Percentiles rank a stretch among this genome's conserved stretches.
Conservation (phyloP, 495 filamentous ascomycete genomes). For the Gamarada debralockiae region DNA sequence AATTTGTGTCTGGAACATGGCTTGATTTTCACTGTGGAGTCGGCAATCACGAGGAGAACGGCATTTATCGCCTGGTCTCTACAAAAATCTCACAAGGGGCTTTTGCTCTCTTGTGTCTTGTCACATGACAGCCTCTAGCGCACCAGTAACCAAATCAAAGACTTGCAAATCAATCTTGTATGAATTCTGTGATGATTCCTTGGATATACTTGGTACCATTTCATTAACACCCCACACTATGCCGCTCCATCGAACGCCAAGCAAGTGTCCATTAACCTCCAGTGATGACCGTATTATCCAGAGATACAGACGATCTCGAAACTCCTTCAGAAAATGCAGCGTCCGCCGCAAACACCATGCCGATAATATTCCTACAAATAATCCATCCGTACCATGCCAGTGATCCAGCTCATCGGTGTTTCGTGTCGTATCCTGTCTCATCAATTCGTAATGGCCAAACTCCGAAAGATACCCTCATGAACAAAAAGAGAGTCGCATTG, state of each 20-base stretch:
- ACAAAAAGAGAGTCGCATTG: slow-evolving; percentile 12
- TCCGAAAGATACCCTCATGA: slow-evolving; percentile 7
- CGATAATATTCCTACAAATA: background rate
- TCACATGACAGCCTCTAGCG: slow-evolving; percentile 49
- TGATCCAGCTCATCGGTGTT: background rate
- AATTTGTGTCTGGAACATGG: slow-evolving; percentile 16
- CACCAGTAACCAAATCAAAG: slow-evolving; percentile 32
- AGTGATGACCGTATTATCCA: no score
- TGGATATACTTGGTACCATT: no score
- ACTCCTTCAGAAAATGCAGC: no score
- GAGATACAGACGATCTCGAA: no score
- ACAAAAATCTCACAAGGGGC: slow-evolving; percentile 19
- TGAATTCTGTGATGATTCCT: no score
- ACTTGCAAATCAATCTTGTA: background rate
- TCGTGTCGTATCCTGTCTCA: slow-evolving; percentile 12
- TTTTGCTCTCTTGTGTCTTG: slow-evolving; percentile 23
- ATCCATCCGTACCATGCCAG: background rate
- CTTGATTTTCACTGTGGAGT: slow-evolving; percentile 50
- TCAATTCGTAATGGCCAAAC: slow-evolving; percentile 8
- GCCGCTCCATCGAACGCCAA: no score
- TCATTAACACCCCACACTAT: no score
- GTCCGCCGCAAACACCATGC: background rate
- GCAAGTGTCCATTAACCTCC: no score
- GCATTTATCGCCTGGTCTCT: slow-evolving; percentile 62
- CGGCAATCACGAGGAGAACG: slow-evolving; percentile 69